phyloP scores from a whole-genome alignment of 768 basidiomycete genomes.

The Clitopilus hobsonii region DNA sequence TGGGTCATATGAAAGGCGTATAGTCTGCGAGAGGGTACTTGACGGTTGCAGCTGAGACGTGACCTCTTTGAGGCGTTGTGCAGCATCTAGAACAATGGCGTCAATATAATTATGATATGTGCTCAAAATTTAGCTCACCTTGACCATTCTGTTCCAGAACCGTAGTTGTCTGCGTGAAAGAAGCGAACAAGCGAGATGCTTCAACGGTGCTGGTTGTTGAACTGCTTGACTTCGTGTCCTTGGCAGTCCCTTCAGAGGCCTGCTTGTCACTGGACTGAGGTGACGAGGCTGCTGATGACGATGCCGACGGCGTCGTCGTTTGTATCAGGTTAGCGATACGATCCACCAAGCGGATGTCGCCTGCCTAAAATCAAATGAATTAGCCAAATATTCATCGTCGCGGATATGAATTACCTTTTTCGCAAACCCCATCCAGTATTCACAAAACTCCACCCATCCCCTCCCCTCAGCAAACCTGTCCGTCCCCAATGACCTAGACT shows the following conservation, averaged over 20 bases:
- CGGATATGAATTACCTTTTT: constrained; percentile 41
- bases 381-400: background rate
- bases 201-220: constrained; percentile 18
- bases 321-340: constrained; percentile 40
- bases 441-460: constrained; percentile 60
- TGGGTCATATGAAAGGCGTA: constrained; percentile 9
- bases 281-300: constrained; percentile 2
- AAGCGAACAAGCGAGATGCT: constrained; percentile 34
- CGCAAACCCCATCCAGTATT: constrained; percentile 68
- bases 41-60: constrained; percentile 12
- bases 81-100: constrained; percentile 4
- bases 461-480: constrained; percentile 40
- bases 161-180: constrained; percentile 40
- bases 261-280: background rate
- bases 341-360: constrained; percentile 43
- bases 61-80: constrained; percentile 15
- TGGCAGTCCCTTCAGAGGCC: background rate
- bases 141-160: constrained; percentile 25
- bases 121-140: constrained; percentile 4
- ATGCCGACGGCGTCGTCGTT: constrained; percentile 15
- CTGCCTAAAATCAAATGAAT: constrained; percentile 27
- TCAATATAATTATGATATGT: background rate
- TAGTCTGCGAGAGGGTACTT: constrained; percentile 10
- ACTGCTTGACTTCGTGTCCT: background rate
- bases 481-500: constrained; percentile 21